Evolutionary conservation across 2,329 filamentous ascomycete genomes (phyloP), one percentile per base, ranked within the genome.

Genomic region (Xylariaceae sp.): DNA sequence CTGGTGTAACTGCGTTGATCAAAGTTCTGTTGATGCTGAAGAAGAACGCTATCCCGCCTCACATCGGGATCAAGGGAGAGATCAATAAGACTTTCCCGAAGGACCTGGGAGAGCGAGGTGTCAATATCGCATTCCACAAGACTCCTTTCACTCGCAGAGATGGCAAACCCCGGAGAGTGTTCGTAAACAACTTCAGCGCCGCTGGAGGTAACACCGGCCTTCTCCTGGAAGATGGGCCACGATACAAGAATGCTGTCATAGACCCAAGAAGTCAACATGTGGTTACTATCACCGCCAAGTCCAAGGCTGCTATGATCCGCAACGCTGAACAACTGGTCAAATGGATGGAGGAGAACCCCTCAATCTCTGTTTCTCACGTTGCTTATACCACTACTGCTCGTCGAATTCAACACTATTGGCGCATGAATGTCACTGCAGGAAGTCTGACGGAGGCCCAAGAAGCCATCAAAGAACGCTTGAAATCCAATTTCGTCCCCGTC

Each of bases 201-300:
- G 83, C 85, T 46, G 85, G 85, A 56, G 85, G 86, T 32, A 89
- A 89, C 66, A 87, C 85, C 1, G 80, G 82, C 14, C 64, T 88
- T 19, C 65, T 89, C 6, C 60, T 89, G 2, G 81, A 87, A 60
- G 84, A 87, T 53, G 79, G 72, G 0, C 81, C 81, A 2, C 58
- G 55, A 44, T 64, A 65, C 48, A 59, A 58, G 49, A 61, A 59
- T 11, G 59, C 58, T 11, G 59, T 55, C 11, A 49, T 56, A 2
- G 82, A 87, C 54, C 70, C 78, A 7, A 76, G 85, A 17, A 68
- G 67, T n/a, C 71, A 72, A 1, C 79, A 87, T 44, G 63, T 82
- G n/a, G 70, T 87, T 35, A 71, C 80, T 1, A 64, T 86, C n/a
- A 76, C 79, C 22, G 82, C 69, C 39, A 80, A 80, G 64, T 74